Evolutionary conservation across 345 rosid genomes (phyloP).

Genomic region (Rhodomyrtus tomentosa): DNA sequence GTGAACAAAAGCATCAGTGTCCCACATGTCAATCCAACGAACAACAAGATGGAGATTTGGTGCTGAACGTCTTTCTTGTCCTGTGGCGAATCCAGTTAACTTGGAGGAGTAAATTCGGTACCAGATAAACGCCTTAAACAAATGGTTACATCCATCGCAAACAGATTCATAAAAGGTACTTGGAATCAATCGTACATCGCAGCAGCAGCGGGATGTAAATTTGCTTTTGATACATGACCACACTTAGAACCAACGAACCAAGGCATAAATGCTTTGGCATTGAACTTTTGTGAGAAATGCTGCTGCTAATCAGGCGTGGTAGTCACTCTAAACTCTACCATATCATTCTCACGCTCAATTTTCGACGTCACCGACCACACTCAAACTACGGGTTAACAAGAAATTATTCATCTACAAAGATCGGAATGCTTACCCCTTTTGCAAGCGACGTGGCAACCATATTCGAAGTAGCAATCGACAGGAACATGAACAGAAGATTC

Average conservation of each 20-base stretch:
- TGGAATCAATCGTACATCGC: not conserved
- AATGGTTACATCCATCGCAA: not conserved
- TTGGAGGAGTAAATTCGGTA: not conserved
- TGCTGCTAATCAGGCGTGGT: not conserved
- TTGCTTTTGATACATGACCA: not conserved
- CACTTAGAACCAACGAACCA: not conserved
- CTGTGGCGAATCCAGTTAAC: slow-evolving; percentile 16
- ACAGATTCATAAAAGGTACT: not conserved
- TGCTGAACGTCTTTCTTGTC: slow-evolving; percentile 76
- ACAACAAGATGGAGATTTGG: slow-evolving; percentile 65
- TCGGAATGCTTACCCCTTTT: slow-evolving; percentile 36
- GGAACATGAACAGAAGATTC: slow-evolving; percentile 78
- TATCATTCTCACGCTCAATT: not conserved
- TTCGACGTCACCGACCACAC: not conserved
- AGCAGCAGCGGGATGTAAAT: not conserved
- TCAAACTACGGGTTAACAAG: not conserved
- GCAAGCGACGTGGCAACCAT: slow-evolving; percentile 94
- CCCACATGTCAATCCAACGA: slow-evolving; percentile 69
- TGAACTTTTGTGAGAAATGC: not conserved
- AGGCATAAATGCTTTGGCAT: not conserved
- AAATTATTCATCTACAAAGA: not conserved
- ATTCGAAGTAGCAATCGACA: slow-evolving; percentile 85
- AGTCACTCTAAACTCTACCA: not conserved
- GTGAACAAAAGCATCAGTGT: slow-evolving; percentile 63
- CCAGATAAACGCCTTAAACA: not conserved